Evolutionary conservation across 2,329 filamentous ascomycete genomes (phyloP).

Genomic region (Neonectria neomacrospora): DNA sequence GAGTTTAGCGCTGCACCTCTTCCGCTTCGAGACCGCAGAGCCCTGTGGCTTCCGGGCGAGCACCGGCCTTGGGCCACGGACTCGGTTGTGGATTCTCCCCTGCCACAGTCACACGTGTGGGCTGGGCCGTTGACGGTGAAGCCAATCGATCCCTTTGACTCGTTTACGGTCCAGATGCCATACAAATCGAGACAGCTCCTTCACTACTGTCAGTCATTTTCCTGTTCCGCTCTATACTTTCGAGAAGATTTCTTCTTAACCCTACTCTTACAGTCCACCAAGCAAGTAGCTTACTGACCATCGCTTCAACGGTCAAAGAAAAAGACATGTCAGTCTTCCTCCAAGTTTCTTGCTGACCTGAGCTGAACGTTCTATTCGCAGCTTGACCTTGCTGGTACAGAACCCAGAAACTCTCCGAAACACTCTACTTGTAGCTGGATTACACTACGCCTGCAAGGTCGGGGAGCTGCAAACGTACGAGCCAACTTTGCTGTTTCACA

Average conservation of each 20-base stretch:
- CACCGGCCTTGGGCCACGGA: conserved; percentile 37
- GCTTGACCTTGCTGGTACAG: conserved; percentile 31
- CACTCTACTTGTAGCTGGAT: conserved; percentile 33
- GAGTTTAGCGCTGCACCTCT: conserved; percentile 32
- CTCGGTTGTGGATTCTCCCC: background rate
- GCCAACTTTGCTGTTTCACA: conserved; percentile 37
- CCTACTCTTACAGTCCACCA: conserved; percentile 28
- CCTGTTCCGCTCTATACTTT: background rate
- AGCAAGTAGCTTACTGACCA: conserved; percentile 19
- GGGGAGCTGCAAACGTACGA: conserved; percentile 34
- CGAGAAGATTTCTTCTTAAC: background rate
- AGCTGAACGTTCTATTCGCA: background rate
- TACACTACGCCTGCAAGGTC: conserved; percentile 40
- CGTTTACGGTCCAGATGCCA: conserved; percentile 37
- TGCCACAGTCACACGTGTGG: background rate
- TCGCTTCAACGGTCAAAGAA: conserved; percentile 14
- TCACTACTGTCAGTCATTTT: conserved; percentile 36
- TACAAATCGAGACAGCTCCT: conserved; percentile 39
- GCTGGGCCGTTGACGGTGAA: background rate
- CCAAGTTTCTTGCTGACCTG: accelerated
- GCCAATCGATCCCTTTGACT: conserved; percentile 36
- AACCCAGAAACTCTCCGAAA: conserved; percentile 36
- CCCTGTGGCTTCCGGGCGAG: conserved; percentile 34
- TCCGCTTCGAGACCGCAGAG: conserved; percentile 40
- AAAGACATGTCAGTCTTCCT: conserved; percentile 23